Percentiles rank a stretch among this genome's conserved stretches.
phyloP scores from a whole-genome alignment of 2,329 filamentous ascomycete genomes.

The Colletotrichum costaricense region DNA sequence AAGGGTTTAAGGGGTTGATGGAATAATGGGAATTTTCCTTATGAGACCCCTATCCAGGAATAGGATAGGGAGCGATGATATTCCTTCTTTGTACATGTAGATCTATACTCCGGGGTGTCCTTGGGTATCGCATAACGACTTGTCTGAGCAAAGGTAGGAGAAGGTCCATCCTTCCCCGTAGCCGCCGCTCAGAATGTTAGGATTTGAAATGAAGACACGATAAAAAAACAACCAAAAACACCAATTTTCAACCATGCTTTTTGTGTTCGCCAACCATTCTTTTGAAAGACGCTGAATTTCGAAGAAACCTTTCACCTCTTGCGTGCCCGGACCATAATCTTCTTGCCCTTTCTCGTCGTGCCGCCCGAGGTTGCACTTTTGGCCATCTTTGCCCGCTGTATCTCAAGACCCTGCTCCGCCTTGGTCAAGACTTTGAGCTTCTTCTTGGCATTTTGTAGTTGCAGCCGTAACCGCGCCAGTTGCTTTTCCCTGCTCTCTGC shows the following conservation, averaged over 20 bases:
- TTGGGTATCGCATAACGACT: constrained; percentile 39
- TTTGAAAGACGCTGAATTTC: background rate
- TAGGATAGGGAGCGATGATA: constrained; percentile 24
- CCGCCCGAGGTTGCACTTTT: constrained; percentile 72
- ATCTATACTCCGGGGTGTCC: constrained; percentile 30
- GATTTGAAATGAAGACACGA: constrained; percentile 31
- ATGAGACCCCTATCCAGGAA: constrained; percentile 14
- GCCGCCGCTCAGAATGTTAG: constrained; percentile 29
- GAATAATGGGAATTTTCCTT: constrained; percentile 22
- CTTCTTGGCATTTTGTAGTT: constrained; percentile 62
- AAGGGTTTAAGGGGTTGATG: background rate
- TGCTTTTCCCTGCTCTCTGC: constrained; percentile 54
- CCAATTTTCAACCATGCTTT: constrained; percentile 10
- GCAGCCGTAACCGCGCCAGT: constrained; percentile 57
- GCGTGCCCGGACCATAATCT: constrained; percentile 71
- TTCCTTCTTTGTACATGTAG: constrained; percentile 34
- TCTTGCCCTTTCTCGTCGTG: constrained; percentile 69
- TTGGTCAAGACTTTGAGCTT: constrained; percentile 66
- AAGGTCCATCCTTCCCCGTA: background rate
- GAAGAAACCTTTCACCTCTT: constrained; percentile 59
- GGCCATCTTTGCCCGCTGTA: constrained; percentile 72
- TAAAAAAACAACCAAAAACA: background rate
- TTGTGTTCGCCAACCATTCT: constrained; percentile 24
- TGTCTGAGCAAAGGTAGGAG: constrained; percentile 31
- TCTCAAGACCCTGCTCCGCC: constrained; percentile 67